These are phyloP conservation scores for Cubamyces sp. DNA, from an alignment of 768 basidiomycete species.

Conservation along the genomic window DNA sequence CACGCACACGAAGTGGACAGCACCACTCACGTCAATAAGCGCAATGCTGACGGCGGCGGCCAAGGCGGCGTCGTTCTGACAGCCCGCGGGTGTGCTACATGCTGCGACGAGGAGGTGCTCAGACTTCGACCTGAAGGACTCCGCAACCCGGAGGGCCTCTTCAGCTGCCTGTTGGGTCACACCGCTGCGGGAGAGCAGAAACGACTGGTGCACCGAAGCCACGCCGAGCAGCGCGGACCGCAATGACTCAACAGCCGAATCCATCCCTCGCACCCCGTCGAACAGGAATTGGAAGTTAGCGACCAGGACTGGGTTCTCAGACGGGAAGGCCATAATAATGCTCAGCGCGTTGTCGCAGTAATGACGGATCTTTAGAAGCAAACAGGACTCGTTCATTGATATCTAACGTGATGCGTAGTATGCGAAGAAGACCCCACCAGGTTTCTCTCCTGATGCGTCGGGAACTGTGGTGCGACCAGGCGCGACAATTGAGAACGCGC, in stretches of 20 bases:
- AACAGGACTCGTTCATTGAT: conserved; percentile 47
- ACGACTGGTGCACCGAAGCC: conserved; percentile 48
- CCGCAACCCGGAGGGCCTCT: conserved; percentile 42
- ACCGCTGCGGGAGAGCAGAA: conserved; percentile 41
- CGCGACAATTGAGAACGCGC: not conserved
- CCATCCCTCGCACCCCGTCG: conserved; percentile 41
- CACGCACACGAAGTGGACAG: conserved; percentile 14
- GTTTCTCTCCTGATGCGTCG: conserved; percentile 49
- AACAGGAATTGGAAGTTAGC: conserved; percentile 47
- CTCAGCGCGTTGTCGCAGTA: conserved; percentile 51
- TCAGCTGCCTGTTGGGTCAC: conserved; percentile 27
- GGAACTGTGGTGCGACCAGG: conserved; percentile 36
- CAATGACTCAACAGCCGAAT: conserved; percentile 44
- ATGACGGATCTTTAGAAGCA: conserved; percentile 42
- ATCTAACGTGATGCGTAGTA: conserved; percentile 53
- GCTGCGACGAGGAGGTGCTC: conserved; percentile 40
- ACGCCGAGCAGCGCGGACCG: conserved; percentile 44
- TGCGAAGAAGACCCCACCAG: conserved; percentile 51
- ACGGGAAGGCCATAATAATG: conserved; percentile 49
- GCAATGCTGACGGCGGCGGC: conserved; percentile 36
- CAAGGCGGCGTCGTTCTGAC: conserved; percentile 35
- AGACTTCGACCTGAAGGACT: conserved; percentile 39
- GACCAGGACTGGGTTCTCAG: conserved; percentile 48
- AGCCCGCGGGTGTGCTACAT: conserved; percentile 37
- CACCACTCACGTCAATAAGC: conserved; percentile 42